Conservation (phyloP, 495 filamentous ascomycete species). For the Astrocystis sublimbata region DNA sequence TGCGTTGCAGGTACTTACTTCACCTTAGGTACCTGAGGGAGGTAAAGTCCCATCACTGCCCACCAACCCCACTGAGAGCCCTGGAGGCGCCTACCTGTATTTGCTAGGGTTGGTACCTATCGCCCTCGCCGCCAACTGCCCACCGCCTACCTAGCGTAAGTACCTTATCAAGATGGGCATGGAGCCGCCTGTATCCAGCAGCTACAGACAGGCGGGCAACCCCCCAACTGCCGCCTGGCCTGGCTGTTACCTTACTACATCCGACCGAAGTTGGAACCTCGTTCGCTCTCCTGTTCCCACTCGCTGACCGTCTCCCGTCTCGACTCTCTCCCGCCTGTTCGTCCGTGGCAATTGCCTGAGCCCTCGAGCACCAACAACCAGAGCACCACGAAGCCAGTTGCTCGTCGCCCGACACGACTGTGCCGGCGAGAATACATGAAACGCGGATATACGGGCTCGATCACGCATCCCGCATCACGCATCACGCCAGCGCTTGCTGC, state of each 20-base stretch:
- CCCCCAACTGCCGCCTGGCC: background rate
- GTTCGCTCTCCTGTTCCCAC: constrained; percentile 3
- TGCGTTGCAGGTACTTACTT: too few species aligned
- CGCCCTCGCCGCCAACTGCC: background rate
- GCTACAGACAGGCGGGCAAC: too few species aligned
- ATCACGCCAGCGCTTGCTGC: background rate
- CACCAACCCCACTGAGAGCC: too few species aligned
- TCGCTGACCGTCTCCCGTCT: constrained; percentile 7
- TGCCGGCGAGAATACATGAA: too few species aligned
- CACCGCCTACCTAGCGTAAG: background rate
- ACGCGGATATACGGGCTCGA: too few species aligned
- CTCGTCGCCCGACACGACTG: background rate
- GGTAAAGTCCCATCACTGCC: too few species aligned
- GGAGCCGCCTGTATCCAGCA: too few species aligned
- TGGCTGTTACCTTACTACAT: background rate
- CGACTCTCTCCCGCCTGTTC: background rate
- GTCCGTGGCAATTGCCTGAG: background rate
- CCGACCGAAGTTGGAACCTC: constrained; percentile 8
- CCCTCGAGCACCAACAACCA: background rate
- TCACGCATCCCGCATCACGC: too few species aligned
- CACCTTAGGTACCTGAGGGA: too few species aligned
- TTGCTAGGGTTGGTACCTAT: too few species aligned
- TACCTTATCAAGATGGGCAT: too few species aligned
- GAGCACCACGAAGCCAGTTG: background rate
- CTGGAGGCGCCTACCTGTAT: too few species aligned